Conservation (phyloP, 1,284 basidiomycete species). For the Sporisorium scitamineum region DNA sequence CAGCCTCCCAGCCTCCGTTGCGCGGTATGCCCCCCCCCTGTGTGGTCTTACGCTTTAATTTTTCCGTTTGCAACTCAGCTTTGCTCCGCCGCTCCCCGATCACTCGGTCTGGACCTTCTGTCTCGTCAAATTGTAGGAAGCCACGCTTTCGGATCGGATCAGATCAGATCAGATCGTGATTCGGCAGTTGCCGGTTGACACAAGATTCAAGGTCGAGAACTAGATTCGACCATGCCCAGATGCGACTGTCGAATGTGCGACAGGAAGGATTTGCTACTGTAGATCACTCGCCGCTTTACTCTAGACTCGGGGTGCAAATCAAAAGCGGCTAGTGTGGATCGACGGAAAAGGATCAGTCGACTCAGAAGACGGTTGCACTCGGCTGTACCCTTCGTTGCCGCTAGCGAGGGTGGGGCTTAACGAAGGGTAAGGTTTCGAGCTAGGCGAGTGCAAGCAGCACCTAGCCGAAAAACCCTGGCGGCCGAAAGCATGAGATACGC, state of each 20-base stretch:
- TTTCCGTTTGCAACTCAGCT: neutral
- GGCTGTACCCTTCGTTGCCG: neutral
- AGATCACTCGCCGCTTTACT: too few species aligned
- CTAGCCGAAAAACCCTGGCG: neutral
- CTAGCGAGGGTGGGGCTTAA: neutral
- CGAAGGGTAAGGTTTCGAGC: neutral
- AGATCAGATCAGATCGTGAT: too few species aligned
- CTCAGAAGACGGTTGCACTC: neutral
- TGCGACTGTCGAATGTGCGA: too few species aligned
- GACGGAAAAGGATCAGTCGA: too few species aligned
- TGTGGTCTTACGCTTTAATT: neutral
- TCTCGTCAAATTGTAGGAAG: neutral
- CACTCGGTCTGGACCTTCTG: neutral
- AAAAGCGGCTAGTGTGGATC: too few species aligned
- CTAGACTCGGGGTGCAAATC: neutral
- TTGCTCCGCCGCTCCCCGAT: neutral
- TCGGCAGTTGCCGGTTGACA: neutral
- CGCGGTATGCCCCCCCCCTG: too few species aligned
- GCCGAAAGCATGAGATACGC: neutral
- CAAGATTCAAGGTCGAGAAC: neutral
- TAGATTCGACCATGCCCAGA: neutral
- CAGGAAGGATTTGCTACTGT: too few species aligned
- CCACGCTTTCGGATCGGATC: neutral
- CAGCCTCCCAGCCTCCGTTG: neutral
- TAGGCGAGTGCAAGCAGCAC: neutral